These are phyloP conservation scores for Diaporthe humulicola DNA, from an alignment of 2,329 filamentous ascomycete genomes.

Conservation along the genomic window DNA sequence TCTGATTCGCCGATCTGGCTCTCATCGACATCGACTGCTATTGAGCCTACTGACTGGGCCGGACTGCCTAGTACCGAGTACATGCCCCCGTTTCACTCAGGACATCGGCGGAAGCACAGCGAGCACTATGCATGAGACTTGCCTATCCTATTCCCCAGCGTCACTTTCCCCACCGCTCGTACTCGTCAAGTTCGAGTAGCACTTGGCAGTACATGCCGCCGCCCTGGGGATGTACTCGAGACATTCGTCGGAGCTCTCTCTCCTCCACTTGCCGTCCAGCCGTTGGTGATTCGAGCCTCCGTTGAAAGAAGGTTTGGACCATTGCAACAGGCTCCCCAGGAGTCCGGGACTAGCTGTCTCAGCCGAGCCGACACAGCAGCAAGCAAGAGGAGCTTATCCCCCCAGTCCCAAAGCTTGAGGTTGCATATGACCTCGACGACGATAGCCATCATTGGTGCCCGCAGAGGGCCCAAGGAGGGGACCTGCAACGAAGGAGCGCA, in stretches of 20 bases:
- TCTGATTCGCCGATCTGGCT: slow-evolving; percentile 35
- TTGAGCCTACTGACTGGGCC: neutral
- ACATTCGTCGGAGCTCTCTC: neutral
- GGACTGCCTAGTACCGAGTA: neutral
- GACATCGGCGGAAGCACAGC: neutral
- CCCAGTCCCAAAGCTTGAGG: slow-evolving; percentile 13
- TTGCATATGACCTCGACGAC: slow-evolving; percentile 37
- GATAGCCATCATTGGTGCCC: slow-evolving; percentile 40
- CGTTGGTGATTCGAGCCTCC: neutral
- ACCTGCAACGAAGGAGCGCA: slow-evolving; percentile 27
- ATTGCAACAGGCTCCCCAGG: slow-evolving; percentile 11
- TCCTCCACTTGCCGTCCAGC: neutral
- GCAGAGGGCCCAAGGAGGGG: slow-evolving; percentile 36
- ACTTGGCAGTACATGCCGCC: slow-evolving; percentile 5
- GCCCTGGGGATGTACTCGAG: neutral
- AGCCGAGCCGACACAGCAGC: slow-evolving; percentile 11
- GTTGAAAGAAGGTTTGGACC: slow-evolving; percentile 13
- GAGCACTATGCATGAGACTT: neutral
- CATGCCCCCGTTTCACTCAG: neutral
- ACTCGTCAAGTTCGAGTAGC: neutral
- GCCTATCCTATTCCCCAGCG: neutral
- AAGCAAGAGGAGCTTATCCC: slow-evolving; percentile 8
- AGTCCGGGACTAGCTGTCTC: slow-evolving; percentile 27
- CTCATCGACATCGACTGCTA: neutral
- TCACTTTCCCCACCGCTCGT: neutral